phyloP scores from a whole-genome alignment of 176 grass and related monocot species.

The barley (Hordeum vulgare) region MorexV3_pseudomolecules_assembly NC_058524.1:593013732-593014231 shows the following conservation, averaged over 20 bases:
- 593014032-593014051: slow-evolving; percentile 79
- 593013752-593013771: slow-evolving; percentile 48
- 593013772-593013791: slow-evolving; percentile 45
- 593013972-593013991: slow-evolving; percentile 74
- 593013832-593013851: slow-evolving; percentile 1
- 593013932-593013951: slow-evolving; percentile 73
- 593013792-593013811: slow-evolving; percentile 59
- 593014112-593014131: neutral
- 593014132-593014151: neutral
- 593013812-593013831: slow-evolving; percentile 44
- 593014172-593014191: neutral
- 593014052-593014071: slow-evolving; percentile 76
- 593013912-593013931: slow-evolving; percentile 31
- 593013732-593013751: slow-evolving; percentile 59
- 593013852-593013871: neutral
- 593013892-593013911: neutral
- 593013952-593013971: slow-evolving; percentile 52
- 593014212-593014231: neutral
- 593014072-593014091: slow-evolving; percentile 62
- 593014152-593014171: too few relatives aligned
- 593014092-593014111: neutral
- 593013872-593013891: slow-evolving; percentile 1
- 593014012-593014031: slow-evolving; percentile 76
- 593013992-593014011: slow-evolving; percentile 66
- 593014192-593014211: neutral